Conservation (phyloP, 2,329 filamentous ascomycete genomes). For the Alternaria metachromatica region DNA sequence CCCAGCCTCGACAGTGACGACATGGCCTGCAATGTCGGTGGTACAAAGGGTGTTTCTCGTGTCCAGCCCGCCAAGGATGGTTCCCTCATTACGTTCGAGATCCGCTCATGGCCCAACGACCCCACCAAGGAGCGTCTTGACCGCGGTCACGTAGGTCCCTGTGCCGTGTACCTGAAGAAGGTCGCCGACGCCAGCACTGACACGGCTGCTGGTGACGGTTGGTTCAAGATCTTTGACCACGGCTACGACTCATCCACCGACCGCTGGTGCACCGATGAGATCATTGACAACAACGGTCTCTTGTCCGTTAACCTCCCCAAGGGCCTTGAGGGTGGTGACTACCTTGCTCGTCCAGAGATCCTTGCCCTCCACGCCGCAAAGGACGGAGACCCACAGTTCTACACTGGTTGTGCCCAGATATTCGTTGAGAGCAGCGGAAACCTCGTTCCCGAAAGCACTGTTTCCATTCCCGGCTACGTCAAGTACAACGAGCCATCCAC, state of each 20-base stretch:
- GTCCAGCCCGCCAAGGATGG: constrained; percentile 58
- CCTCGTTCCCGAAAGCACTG: constrained; percentile 59
- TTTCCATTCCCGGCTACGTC: constrained; percentile 72
- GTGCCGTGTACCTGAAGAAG: constrained; percentile 76
- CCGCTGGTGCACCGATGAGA: constrained; percentile 74
- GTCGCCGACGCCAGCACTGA: constrained; percentile 65
- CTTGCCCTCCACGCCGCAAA: constrained; percentile 71
- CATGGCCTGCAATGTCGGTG: constrained; percentile 70
- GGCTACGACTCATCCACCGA: constrained; percentile 64
- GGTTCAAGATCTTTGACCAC: constrained; percentile 80
- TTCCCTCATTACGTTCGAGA: constrained; percentile 69
- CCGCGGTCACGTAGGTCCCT: constrained; percentile 69
- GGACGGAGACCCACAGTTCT: constrained; percentile 69
- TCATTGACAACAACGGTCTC: constrained; percentile 69
- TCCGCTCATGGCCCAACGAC: constrained; percentile 66
- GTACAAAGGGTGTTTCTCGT: constrained; percentile 57
- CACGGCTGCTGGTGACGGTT: constrained; percentile 64
- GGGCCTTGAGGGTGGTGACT: constrained; percentile 69
- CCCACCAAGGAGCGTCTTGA: constrained; percentile 64
- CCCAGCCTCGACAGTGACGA: constrained; percentile 63
- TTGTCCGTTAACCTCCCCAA: constrained; percentile 68
- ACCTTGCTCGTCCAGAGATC: constrained; percentile 74
- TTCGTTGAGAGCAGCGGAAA: constrained; percentile 62
- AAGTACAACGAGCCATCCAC: constrained; percentile 61
- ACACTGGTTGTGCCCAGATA: constrained; percentile 74